Evolutionary conservation across 345 rosid species (phyloP), one percentile per base, ranked within the genome.

Genomic region (Euphorbia pulcherrima): DNA sequence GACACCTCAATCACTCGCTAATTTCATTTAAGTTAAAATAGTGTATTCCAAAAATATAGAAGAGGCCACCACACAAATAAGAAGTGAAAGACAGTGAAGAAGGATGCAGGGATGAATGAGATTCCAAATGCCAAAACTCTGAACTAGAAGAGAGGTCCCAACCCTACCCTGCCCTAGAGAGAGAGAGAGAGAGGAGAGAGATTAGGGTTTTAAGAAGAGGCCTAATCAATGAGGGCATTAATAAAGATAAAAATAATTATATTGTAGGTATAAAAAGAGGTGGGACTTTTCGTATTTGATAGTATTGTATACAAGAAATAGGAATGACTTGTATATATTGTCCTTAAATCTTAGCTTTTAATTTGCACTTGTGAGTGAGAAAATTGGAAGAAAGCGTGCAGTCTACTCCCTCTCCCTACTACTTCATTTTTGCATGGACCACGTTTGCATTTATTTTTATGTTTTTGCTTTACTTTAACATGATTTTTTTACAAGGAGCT

Each of bases 181-280:
- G n/a, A 59, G 67, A 59, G 39, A 21, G 30, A 8, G 6, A 28
- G 28, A 62, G 68, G n/a, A n/a, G n/a, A n/a, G n/a, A n/a, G n/a
- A n/a, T n/a, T n/a, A n/a, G n/a, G n/a, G n/a, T 78, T 57, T 60
- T 77, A 47, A n/a, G n/a, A n/a, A 35, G 30, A 51, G 70, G 71
- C 75, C 77, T 73, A 80, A 65, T 75, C 74, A 80, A 80, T 78
- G 81, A 68, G 78, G 77, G 64, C 73, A 66, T 60, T 60, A 44
- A 64, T 17, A 47, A 33, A 33, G 37, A 33, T 33, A 33, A 3
- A 2, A n/a, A n/a, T n/a, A n/a, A n/a, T n/a, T n/a, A n/a, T n/a
- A n/a, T n/a, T n/a, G 37, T 2, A 33, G 3, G 37, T 33, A 33
- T 33, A 33, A 64, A 33, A 74, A 28, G 66, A 48, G 28, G 62